Evolutionary conservation across 352 stramenopile genomes (phyloP).

Genomic region (Phytophthora colocasiae): DNA sequence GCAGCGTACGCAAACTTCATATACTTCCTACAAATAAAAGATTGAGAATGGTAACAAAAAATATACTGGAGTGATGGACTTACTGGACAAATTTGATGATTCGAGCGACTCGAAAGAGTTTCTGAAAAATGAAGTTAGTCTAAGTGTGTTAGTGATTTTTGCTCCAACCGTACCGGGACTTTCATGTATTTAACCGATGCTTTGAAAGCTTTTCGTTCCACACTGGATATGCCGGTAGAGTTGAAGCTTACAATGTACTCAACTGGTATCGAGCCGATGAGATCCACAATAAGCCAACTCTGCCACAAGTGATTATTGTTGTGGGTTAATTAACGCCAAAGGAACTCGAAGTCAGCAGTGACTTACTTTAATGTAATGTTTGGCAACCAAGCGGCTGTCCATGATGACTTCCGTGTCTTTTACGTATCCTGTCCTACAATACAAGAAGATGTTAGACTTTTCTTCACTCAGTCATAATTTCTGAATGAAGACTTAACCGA

Average conservation of each 20-base stretch:
- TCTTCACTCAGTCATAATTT: background rate
- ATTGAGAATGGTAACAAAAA: too few species aligned
- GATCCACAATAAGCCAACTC: conserved; percentile 62
- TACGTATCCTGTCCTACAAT: conserved; percentile 60
- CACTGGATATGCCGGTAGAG: conserved; percentile 45
- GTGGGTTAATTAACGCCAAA: background rate
- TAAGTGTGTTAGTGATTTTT: too few species aligned
- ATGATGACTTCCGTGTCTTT: conserved; percentile 64
- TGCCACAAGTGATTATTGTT: conserved; percentile 11
- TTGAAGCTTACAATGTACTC: conserved; percentile 49
- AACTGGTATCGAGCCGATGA: conserved; percentile 63
- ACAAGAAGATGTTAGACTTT: conserved; percentile 42
- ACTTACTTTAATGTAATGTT: conserved; percentile 55
- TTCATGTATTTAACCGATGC: conserved; percentile 72
- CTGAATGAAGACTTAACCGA: conserved; percentile 26
- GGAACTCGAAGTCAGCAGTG: background rate
- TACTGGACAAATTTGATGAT: conserved; percentile 77
- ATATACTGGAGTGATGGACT: conserved; percentile 2
- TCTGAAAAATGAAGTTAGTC: conserved; percentile 31
- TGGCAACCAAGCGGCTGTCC: conserved; percentile 55
- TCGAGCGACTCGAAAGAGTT: conserved; percentile 67
- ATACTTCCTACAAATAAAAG: conserved; percentile 49
- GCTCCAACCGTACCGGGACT: conserved; percentile 44
- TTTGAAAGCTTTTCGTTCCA: conserved; percentile 71
- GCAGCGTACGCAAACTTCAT: conserved; percentile 66